A percentile compares a stretch with the other conserved stretches of the same genome.
These are phyloP conservation scores for Pyracantha coccinea DNA, from an alignment of 331 rosid genomes.

Conservation along the genomic window DNA sequence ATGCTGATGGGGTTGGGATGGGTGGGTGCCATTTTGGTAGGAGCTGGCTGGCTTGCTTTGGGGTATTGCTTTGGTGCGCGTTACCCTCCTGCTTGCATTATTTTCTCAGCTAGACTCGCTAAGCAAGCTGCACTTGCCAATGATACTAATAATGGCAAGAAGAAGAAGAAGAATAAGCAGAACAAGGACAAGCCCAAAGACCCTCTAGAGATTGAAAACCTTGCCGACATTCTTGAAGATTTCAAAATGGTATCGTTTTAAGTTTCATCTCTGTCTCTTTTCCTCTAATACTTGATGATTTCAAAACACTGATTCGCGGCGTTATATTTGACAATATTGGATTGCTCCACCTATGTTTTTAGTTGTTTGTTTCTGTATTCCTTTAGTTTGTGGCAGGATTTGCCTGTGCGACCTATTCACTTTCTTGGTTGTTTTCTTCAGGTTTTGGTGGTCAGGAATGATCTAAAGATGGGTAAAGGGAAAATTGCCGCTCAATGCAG, in stretches of 20 bases:
- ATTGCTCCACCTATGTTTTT: background rate
- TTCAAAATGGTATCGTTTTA: slow-evolving; percentile 69
- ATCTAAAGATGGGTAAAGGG: slow-evolving; percentile 98
- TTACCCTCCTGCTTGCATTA: slow-evolving; percentile 50
- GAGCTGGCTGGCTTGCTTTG: slow-evolving; percentile 84
- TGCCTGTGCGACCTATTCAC: no score
- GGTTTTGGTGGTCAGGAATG: slow-evolving; percentile 90
- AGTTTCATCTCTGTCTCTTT: background rate
- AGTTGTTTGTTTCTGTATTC: background rate
- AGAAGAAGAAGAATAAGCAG: slow-evolving; percentile 22
- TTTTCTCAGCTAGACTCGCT: slow-evolving; percentile 23
- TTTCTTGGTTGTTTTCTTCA: slow-evolving; percentile 12
- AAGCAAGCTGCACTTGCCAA: slow-evolving; percentile 16
- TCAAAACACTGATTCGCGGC: background rate
- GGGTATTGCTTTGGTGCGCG: slow-evolving; percentile 68
- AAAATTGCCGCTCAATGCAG: slow-evolving; percentile 98
- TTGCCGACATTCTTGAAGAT: slow-evolving; percentile 63
- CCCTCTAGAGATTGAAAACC: slow-evolving; percentile 63
- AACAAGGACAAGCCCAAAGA: slow-evolving; percentile 41
- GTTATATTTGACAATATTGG: background rate
- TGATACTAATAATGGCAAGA: slow-evolving; percentile 8
- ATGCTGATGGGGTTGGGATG: slow-evolving; percentile 55
- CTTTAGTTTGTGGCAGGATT: no score
- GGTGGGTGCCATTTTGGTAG: slow-evolving; percentile 68
- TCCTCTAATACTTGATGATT: background rate